Percentiles rank a stretch among this genome's conserved stretches.
Conservation (phyloP, 257 asterid species). For the Thymus quinquecostatus region DNA sequence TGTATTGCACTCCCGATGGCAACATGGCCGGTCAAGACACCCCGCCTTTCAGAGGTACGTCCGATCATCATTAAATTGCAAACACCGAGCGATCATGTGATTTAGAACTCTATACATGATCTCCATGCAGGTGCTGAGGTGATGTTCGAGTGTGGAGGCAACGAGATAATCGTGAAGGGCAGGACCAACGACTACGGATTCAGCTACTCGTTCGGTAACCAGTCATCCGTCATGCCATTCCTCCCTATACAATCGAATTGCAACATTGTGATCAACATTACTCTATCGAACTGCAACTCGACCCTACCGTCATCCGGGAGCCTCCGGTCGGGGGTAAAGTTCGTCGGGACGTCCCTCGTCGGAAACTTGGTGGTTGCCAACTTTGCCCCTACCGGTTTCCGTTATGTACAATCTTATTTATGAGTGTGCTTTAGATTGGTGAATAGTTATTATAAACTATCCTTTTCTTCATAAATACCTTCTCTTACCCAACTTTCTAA, state of each 20-base stretch:
- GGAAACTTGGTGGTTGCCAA: constrained; percentile 20
- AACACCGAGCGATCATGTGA: neutral
- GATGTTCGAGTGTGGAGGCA: constrained; percentile 21
- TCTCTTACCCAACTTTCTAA: neutral
- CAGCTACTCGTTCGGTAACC: constrained; percentile 3
- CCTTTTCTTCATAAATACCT: neutral
- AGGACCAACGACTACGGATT: constrained; percentile 17
- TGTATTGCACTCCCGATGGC: constrained; percentile 34
- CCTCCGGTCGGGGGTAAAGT: constrained; percentile 11
- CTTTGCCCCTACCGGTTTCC: constrained; percentile 23
- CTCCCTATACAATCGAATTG: constrained; percentile 16
- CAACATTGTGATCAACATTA: constrained; percentile 8
- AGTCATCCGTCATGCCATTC: constrained; percentile 12
- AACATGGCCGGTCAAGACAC: constrained; percentile 6
- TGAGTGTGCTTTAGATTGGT: neutral
- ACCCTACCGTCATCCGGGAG: neutral
- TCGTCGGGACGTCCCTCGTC: constrained; percentile 2
- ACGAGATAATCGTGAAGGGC: neutral
- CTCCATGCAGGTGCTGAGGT: constrained; percentile 7
- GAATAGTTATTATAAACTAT: neutral
- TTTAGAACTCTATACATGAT: neutral
- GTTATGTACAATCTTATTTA: neutral
- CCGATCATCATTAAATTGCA: no score
- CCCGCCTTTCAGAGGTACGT: constrained; percentile 30
- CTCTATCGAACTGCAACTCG: constrained; percentile 12